Base-by-base conservation (phyloP, 306 rosid genomes). In the Gastrolobium bilobum region DNA sequence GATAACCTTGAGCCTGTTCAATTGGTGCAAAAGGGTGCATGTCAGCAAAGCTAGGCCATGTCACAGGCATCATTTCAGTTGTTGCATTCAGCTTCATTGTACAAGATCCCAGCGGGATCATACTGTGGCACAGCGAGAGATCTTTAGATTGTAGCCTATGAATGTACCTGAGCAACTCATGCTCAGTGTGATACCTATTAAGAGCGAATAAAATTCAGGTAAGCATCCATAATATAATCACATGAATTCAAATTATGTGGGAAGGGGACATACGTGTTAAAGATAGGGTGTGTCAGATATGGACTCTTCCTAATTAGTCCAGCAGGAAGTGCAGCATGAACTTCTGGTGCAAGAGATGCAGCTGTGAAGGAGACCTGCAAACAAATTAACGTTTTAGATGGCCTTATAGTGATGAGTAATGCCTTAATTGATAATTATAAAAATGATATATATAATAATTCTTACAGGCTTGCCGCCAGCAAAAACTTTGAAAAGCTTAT, bases 51-150 rank as follows among this genome's bases (percentile, higher is more conserved):
- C 30, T 72, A 37, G 99, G 98, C 96, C 96, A 96, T 52, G 99
- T 96, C 56, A 96, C 98, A 14, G 99, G 99, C 96, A 96, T 93
- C 99, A 96, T 96, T 80, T 96, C 99, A 35, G 97, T 87, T 9
- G 99, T 95, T 58, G 99, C 99, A 30, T 95, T 95, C 82, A 93
- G 79, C 73, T 93, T 93, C 98, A 93, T 93, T 6, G 97, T 89
- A 71, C 94, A 93, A 37, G 98, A 93, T 62, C 98, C 98, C 77
- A 91, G 75, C 0, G 98, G 94, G 51, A 93, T 93, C 98, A 93
- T 93, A 77, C 94, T 93, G 87, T 91, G 98, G 84, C 98, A 93
- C 6, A 93, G 87, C 0, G 98, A 93, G 8, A 93, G 94, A 82
- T 93, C 98, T 81, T 89, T 91, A 2, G 93, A 80, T 66, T 93